Conservation (phyloP, 1,139 yeast genomes). For the Geotrichum carabidarum region DNA sequence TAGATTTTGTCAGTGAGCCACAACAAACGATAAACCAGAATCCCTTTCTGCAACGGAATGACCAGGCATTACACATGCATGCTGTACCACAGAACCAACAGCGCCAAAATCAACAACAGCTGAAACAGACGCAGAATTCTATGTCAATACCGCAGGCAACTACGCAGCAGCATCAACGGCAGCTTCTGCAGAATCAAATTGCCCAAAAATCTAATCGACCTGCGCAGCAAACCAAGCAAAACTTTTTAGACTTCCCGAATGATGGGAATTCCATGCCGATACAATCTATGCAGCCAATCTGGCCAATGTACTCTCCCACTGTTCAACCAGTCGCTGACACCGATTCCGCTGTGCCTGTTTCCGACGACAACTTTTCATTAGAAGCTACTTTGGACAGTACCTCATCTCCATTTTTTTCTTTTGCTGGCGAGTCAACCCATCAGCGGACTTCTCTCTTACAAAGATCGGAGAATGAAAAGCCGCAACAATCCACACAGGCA, state of each 20-base stretch:
- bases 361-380: background rate
- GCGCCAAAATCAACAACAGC: background rate
- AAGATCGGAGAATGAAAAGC: background rate
- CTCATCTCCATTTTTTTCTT: slow-evolving; percentile 1
- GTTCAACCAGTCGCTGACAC: slow-evolving; percentile 2
- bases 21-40: background rate
- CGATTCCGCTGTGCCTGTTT: background rate
- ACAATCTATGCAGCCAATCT: slow-evolving; percentile 16
- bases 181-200: background rate
- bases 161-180: background rate
- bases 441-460: background rate
- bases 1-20: background rate
- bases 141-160: slow-evolving; percentile 14
- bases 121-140: slow-evolving; percentile 7
- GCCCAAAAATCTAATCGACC: background rate
- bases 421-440: background rate
- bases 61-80: background rate
- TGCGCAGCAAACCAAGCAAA: slow-evolving; percentile 13
- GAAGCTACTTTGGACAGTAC: slow-evolving; percentile 1
- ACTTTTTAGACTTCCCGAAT: background rate
- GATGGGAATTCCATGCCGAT: background rate
- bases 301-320: slow-evolving; percentile 23
- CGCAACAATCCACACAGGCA: background rate
- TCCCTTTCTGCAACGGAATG: too few relatives aligned
- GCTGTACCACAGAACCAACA: background rate